phyloP scores from a whole-genome alignment of 257 asterid genomes.

The Solanum boliviense region DNA sequence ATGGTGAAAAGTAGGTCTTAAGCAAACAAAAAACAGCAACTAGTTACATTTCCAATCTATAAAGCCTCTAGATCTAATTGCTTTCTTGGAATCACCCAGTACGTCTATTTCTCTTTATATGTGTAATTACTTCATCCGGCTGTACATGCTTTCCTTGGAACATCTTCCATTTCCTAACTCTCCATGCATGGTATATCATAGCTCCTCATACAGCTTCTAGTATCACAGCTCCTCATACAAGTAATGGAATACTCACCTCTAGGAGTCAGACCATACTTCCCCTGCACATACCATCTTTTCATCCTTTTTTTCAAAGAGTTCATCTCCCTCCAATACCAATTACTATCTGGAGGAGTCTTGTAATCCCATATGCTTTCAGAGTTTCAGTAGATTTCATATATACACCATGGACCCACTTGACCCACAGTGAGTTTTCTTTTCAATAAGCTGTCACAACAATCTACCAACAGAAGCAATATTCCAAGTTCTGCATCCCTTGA shows the following conservation, averaged over 20 bases:
- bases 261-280: background rate
- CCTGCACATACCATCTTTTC: background rate
- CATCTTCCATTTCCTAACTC: background rate
- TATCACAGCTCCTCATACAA: too few relatives aligned
- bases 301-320: background rate
- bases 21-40: background rate
- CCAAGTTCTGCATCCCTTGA: background rate
- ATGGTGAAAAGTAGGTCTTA: background rate
- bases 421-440: background rate
- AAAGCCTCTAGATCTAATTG: background rate
- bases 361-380: background rate
- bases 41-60: background rate
- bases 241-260: background rate
- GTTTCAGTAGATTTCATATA: background rate
- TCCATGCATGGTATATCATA: background rate
- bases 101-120: background rate
- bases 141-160: background rate
- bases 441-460: background rate
- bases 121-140: background rate
- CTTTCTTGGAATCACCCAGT: background rate
- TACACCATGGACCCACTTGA: background rate
- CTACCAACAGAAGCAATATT: background rate
- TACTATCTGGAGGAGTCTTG: background rate
- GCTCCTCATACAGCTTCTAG: background rate
- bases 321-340: background rate